Evolutionary conservation across 2,329 filamentous ascomycete species (phyloP).

Genomic region (Diaporthe citri): DNA sequence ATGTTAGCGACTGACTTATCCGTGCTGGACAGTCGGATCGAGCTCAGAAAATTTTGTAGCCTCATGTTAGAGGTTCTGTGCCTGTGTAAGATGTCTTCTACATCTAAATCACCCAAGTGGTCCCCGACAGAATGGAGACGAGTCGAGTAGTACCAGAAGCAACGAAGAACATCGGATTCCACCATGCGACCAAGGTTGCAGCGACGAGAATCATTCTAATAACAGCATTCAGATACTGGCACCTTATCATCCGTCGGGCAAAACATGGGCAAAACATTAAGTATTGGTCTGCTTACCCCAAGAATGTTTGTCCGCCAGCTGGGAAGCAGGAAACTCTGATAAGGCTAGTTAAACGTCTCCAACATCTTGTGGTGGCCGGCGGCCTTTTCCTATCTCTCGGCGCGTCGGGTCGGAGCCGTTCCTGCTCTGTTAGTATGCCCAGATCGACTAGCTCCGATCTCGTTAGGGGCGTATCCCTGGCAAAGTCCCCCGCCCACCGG

Average conservation of each 20-base stretch:
- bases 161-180: neutral
- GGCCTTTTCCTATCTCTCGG: constrained; percentile 25
- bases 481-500: neutral
- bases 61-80: constrained; percentile 7
- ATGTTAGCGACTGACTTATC: constrained; percentile 25
- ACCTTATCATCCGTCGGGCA: constrained; percentile 13
- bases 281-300: neutral
- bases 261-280: neutral
- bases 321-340: constrained; percentile 1
- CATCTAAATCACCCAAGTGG: neutral
- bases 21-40: constrained; percentile 22
- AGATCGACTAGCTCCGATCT: constrained; percentile 13
- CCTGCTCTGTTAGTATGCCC: neutral
- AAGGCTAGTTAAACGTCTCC: constrained; percentile 1
- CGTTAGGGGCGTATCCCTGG: constrained; percentile 12
- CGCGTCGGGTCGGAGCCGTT: neutral
- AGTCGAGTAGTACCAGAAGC: neutral
- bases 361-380: neutral
- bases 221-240: neutral
- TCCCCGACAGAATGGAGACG: constrained; percentile 1
- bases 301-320: neutral
- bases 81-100: constrained; percentile 1
- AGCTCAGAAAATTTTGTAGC: constrained; percentile 5
- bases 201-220: constrained; percentile 7
- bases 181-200: neutral